Percentiles rank a stretch among this genome's conserved stretches.
Conservation (phyloP, 2,329 filamentous ascomycete genomes). For the Colletotrichum tabaci region DNA sequence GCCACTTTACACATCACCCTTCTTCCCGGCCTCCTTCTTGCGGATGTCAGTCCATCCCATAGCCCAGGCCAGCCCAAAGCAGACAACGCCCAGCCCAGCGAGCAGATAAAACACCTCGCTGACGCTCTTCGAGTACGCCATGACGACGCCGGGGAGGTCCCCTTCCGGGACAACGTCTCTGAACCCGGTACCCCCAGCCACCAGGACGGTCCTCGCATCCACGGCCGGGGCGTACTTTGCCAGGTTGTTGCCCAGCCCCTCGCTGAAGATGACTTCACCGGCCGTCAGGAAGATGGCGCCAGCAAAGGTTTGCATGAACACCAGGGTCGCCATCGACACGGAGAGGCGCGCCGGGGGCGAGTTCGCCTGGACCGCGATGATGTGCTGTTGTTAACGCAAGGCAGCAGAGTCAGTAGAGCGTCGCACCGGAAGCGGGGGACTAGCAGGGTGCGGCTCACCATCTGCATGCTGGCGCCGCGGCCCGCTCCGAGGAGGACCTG, state of each 20-base stretch:
- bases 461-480: slow-evolving; percentile 62
- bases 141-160: slow-evolving; percentile 54
- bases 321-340: slow-evolving; percentile 48
- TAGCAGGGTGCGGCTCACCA: slow-evolving; percentile 43
- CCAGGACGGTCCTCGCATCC: slow-evolving; percentile 52
- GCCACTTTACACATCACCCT: background rate
- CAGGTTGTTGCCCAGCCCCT: slow-evolving; percentile 18
- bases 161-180: slow-evolving; percentile 49
- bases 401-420: too few relatives aligned
- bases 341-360: slow-evolving; percentile 45
- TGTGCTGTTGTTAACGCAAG: slow-evolving; percentile 18
- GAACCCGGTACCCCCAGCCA: slow-evolving; percentile 60
- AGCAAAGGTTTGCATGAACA: slow-evolving; percentile 61
- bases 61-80: slow-evolving; percentile 57
- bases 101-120: slow-evolving; percentile 49
- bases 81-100: slow-evolving; percentile 48
- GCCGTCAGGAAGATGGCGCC: slow-evolving; percentile 63
- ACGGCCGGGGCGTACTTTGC: slow-evolving; percentile 49
- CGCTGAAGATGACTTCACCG: slow-evolving; percentile 44
- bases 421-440: too few relatives aligned
- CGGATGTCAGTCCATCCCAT: slow-evolving; percentile 64
- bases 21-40: slow-evolving; percentile 48
- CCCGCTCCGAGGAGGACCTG: slow-evolving; percentile 62
- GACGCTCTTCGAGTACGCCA: slow-evolving; percentile 57
- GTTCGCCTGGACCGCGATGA: slow-evolving; percentile 50